Evolutionary conservation across 176 grass and related monocot species (phyloP).

Genomic region (Phoenix dactylifera): DNA sequence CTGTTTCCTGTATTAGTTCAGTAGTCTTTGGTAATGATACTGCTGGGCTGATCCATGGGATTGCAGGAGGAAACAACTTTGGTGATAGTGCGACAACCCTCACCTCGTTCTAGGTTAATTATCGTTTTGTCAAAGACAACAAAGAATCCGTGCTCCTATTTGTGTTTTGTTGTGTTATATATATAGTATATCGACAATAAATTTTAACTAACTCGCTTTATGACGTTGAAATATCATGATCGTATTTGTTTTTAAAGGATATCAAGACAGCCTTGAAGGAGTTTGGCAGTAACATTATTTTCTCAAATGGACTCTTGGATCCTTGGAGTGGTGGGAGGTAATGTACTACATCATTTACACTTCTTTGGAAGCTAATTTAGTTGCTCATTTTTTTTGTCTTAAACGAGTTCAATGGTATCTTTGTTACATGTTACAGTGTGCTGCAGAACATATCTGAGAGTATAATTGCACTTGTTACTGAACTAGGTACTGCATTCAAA

Average conservation of each 20-base stretch:
- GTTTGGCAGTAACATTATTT: constrained; percentile 94
- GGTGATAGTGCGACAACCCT: too few relatives aligned
- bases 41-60: too few relatives aligned
- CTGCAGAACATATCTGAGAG: constrained; percentile 79
- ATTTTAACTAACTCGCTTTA: too few relatives aligned
- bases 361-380: constrained; percentile 3
- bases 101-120: too few relatives aligned
- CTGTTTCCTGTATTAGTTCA: too few relatives aligned
- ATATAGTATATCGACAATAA: too few relatives aligned
- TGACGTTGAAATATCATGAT: too few relatives aligned
- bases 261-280: constrained; percentile 50
- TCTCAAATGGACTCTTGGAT: constrained; percentile 89
- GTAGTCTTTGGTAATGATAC: too few relatives aligned
- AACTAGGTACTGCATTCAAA: constrained; percentile 47
- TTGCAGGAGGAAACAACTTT: too few relatives aligned
- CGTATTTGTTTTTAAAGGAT: constrained; percentile 31
- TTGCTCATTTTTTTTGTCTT: constrained; percentile 8
- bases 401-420: constrained; percentile 20
- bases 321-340: constrained; percentile 96
- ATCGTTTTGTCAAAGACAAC: too few relatives aligned
- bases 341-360: constrained; percentile 7
- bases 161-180: too few relatives aligned
- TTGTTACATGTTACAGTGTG: constrained; percentile 43
- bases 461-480: constrained; percentile 69
- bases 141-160: too few relatives aligned